These are phyloP conservation scores for Acer yangbiense DNA, from an alignment of 345 rosid genomes.

Conservation along the genomic window DNA sequence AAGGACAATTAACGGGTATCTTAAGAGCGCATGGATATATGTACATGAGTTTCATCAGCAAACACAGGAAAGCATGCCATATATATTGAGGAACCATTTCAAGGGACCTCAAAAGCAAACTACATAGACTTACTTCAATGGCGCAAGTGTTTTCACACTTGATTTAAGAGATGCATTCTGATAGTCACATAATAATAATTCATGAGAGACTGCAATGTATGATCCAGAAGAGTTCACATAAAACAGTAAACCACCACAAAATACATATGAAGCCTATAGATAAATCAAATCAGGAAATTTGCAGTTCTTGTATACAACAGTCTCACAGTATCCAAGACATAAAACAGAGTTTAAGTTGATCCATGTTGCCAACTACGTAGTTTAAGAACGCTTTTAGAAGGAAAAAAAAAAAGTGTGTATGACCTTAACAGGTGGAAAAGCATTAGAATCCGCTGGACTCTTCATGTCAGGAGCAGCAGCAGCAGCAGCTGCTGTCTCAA, in stretches of 20 bases:
- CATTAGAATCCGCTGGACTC: constrained; percentile 29
- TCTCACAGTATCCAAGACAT: not conserved
- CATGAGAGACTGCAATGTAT: too few relatives aligned
- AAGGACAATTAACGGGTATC: not conserved
- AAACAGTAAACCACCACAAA: constrained; percentile 2
- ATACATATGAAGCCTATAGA: not conserved
- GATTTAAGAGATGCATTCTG: not conserved
- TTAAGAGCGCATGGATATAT: not conserved
- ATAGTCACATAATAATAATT: not conserved
- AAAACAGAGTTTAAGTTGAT: not conserved
- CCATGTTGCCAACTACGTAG: not conserved
- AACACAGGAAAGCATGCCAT: not conserved
- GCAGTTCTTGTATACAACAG: not conserved
- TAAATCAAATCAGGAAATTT: not conserved
- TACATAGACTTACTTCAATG: not conserved
- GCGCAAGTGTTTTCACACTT: constrained; percentile 6
- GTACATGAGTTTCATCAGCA: not conserved
- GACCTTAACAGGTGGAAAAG: constrained; percentile 40
- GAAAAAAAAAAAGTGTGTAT: constrained; percentile 3
- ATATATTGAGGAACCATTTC: not conserved
- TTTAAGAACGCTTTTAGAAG: constrained; percentile 5
- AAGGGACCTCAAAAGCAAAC: not conserved
- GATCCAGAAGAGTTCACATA: constrained; percentile 15
- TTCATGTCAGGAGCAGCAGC: constrained; percentile 34
- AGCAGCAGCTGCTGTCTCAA: constrained; percentile 38